Evolutionary conservation across 768 basidiomycete species (phyloP), one percentile per base, ranked within the genome.

Genomic region (Mycena maculata): DNA sequence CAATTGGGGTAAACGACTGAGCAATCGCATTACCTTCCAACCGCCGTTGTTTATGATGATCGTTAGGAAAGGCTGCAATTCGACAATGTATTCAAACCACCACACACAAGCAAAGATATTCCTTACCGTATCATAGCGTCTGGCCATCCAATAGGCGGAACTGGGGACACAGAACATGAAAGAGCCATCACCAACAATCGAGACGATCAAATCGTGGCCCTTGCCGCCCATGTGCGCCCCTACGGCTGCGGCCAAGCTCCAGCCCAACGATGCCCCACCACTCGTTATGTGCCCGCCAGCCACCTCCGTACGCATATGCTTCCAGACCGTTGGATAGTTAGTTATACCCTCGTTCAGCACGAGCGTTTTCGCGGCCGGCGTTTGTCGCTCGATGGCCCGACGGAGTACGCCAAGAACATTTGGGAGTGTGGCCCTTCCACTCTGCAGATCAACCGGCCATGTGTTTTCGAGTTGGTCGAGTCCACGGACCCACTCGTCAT

Each of bases 21-120:
- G n/a, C n/a, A 28, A 54, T 8, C 13, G 2, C 74, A 80, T 67
- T 62, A 86, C 85, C 71, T 82, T 87, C 90, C 89, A 90, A 0
- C 89, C 90, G 0, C 90, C 90, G 62, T 92, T 92, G 74, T 92
- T 92, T 16, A 93, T 76, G 1, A 92, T 80, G 67, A 92, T 80
- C 0, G 90, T 92, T 28, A 92, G 75, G 79, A 91, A 92, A 1
- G 90, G 91, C 90, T 91, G 63, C 11, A 31, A 41, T 7, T 13
- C 6, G 33, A 13, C 33, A 36, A 57, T 23, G 30, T 50, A 8
- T 48, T 60, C 16, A 65, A 27, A 18, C 50, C 7, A 20, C 27
- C 33, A 36, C 11, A 42, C 7, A 16, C 20, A n/a, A n/a, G 22
- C 33, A 45, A 23, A 49, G 38, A 54, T 41, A 30, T 52, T 15